Base-by-base conservation (phyloP, 345 rosid species). In the Sonneratia caseolaris region DNA sequence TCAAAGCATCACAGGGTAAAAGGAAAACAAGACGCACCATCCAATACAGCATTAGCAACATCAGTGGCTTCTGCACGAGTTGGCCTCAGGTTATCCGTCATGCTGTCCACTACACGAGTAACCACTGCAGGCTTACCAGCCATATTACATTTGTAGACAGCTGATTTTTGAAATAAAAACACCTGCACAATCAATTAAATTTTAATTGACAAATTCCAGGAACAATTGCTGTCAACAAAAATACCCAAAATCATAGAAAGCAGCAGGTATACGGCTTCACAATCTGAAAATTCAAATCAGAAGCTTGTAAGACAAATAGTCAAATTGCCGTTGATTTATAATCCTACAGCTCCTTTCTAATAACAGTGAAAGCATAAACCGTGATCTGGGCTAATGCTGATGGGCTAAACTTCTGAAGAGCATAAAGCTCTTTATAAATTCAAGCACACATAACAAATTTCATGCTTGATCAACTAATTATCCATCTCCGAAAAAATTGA, bases 51-150 rank as follows among this genome's bases (percentile, higher is more conserved):
- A 84, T 94, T 94, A 59, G 98, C 98, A 77, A 94, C 98, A 84
- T 94, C 97, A 77, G 98, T 94, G 72, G 98, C 97, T 78, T 94
- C 97, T 18, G 98, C 98, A 81, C 97, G 97, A 76, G 97, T 91
- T 77, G 96, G 98, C 68, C 97, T 81, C 76, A 94, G 82, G 80
- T 94, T 94, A 81, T 83, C 91, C 51, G 97, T 94, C 98, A 94
- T 94, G 81, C 96, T 91, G 85, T 93, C 97, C 70, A 93, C 98
- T 73, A 93, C 97, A 78, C 98, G 98, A 70, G 98, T 93, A 70
- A 88, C 85, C 66, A 93, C 97, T 2, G 98, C 96, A 73, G 98
- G 96, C 86, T 93, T 91, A 73, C 98, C 98, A 70, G 90, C 89
- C 98, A 93, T 93, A 86, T 89, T 93, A 79, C 97, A 93, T 82